Conservation (phyloP, 441 rosid genomes). For the Erodium trifolium region DNA sequence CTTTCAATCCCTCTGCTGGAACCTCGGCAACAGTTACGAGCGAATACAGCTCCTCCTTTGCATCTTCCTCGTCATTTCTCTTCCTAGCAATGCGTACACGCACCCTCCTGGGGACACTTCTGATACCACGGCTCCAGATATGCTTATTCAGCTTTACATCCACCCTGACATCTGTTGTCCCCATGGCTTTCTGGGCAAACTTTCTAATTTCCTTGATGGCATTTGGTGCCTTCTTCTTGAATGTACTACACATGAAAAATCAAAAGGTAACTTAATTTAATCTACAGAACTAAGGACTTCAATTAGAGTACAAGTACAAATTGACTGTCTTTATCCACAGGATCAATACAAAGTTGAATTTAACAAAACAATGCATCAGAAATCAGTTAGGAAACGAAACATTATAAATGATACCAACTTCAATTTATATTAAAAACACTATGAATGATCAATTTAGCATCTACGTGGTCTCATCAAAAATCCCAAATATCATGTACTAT, state of each 20-base stretch:
- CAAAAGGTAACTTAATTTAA: not conserved
- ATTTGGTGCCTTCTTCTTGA: slow-evolving; percentile 84
- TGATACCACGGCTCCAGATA: slow-evolving; percentile 77
- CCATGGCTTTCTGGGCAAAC: slow-evolving; percentile 79
- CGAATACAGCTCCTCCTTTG: slow-evolving; percentile 79
- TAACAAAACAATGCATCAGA: no score
- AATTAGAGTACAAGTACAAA: no score
- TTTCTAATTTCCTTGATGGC: slow-evolving; percentile 37
- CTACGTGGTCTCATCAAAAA: no score
- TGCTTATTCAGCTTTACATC: slow-evolving; percentile 89
- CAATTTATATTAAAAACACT: no score
- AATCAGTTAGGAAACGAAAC: no score
- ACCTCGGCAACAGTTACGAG: slow-evolving; percentile 68
- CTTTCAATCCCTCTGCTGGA: slow-evolving; percentile 47
- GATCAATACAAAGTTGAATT: no score
- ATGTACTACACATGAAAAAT: slow-evolving; percentile 39
- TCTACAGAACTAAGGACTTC: no score
- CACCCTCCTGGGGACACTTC: slow-evolving; percentile 73
- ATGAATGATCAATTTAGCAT: no score
- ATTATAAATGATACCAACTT: no score
- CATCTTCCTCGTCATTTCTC: slow-evolving; percentile 88
- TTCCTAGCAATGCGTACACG: slow-evolving; percentile 70
- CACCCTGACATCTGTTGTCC: slow-evolving; percentile 64
- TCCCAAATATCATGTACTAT: no score
- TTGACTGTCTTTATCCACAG: no score